Base-by-base conservation (phyloP, 2,329 filamentous ascomycete genomes). In the Paecilomyces variotii region DNA sequence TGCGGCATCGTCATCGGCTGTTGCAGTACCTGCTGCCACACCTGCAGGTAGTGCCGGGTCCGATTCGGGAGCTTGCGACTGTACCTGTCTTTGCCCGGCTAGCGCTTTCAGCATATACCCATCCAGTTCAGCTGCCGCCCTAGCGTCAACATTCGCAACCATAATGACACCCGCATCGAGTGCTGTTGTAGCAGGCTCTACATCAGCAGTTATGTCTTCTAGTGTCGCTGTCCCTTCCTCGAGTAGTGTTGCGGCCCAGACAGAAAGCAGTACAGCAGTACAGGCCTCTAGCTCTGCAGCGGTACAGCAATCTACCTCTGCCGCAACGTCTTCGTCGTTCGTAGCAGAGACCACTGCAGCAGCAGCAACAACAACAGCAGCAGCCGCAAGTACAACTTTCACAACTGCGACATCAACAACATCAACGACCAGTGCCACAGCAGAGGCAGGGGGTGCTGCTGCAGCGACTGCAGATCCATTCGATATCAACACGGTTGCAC, bases 401-500 rank as follows among this genome's bases (percentile, higher is more conserved):
- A 24, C 24, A 28, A 26, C 50, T 9, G 24, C 50, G 12, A 26
- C 50, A 12, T 11, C 27, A 52, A 28, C 50, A 52, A 52, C 49
- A 26, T 14, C 10, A 14, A 25, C 50, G 10, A 28, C 50, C 10
- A 52, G 25, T 28, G 50, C 27, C 10, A 52, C 50, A 52, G 27
- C 50, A 19, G 50, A 52, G 10, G 25, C 50, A 28, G 27, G n/a
- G 10, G n/a, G n/a, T 30, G 54, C 12, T 26, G 32, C 35, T 14
- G 54, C 28, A 39, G n/a, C 54, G 32, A 24, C 53, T 32, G 27
- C 27, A 19, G 32, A 53, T 34, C 25, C 57, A 25, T 55, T 57
- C 56, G 34, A 60, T 55, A 60, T 60, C 51, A 60, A 57, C 51
- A 58, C 56, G 1, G 45, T 51, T 28, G 25, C 50, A 9, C 51